phyloP scores from a whole-genome alignment of 768 basidiomycete genomes.

The Melanogaster broomeanus region DNA sequence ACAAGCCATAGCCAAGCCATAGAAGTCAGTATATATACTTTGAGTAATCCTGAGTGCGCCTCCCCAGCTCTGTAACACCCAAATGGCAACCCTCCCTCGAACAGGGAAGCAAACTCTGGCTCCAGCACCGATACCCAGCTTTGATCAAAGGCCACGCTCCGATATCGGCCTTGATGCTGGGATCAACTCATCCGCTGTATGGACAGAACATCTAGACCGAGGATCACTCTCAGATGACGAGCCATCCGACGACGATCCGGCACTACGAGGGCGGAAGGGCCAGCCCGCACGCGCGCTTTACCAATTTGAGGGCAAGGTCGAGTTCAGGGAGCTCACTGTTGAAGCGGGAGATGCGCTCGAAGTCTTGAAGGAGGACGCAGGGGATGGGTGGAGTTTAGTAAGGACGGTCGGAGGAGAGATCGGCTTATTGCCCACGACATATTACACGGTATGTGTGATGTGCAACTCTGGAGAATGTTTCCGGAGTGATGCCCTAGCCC shows the following conservation, averaged over 20 bases:
- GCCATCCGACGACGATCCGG: constrained; percentile 37
- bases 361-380: constrained; percentile 69
- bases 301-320: constrained; percentile 71
- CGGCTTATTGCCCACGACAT: constrained; percentile 67
- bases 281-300: constrained; percentile 70
- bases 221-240: constrained; percentile 55
- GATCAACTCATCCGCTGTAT: constrained; percentile 75
- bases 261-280: constrained; percentile 36
- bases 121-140: constrained; percentile 8
- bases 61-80: not conserved
- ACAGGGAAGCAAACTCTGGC: constrained; percentile 27
- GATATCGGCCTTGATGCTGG: constrained; percentile 67
- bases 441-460: constrained; percentile 62
- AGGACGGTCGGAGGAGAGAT: constrained; percentile 56
- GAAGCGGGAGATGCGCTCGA: constrained; percentile 71
- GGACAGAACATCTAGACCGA: constrained; percentile 63
- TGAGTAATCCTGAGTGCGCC: too few relatives aligned
- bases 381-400: constrained; percentile 83
- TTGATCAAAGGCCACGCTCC: constrained; percentile 30
- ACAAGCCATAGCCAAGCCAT: too few relatives aligned
- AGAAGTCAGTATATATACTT: too few relatives aligned
- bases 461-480: not conserved
- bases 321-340: constrained; percentile 71
- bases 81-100: constrained; percentile 42
- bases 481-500: not conserved